Conservation (phyloP, 768 basidiomycete species). For the Amanita exitialis region DNA sequence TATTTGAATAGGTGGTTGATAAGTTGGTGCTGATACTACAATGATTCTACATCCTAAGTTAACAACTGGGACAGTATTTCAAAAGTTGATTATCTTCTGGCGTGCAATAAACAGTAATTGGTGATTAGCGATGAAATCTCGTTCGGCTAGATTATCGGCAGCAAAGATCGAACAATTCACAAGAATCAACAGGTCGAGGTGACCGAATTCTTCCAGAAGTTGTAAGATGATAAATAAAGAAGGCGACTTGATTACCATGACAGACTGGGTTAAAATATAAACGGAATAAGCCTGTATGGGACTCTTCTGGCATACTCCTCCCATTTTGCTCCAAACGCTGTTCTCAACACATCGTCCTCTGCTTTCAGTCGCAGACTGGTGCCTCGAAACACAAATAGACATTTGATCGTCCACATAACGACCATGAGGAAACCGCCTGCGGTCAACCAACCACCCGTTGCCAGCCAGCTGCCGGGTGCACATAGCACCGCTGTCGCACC, state of each 20-base stretch:
- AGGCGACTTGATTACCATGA: neutral
- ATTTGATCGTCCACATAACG: slow-evolving; percentile 22
- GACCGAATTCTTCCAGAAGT: too few relatives aligned
- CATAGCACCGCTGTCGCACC: slow-evolving; percentile 22
- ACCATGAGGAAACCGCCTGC: slow-evolving; percentile 14
- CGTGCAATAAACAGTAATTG: too few relatives aligned
- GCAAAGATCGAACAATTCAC: too few relatives aligned
- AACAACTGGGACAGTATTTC: too few relatives aligned
- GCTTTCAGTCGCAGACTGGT: slow-evolving; percentile 20
- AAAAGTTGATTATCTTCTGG: too few relatives aligned
- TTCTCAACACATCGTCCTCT: slow-evolving; percentile 27
- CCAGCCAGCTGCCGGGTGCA: slow-evolving; percentile 24
- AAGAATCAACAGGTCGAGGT: too few relatives aligned
- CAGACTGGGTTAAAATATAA: slow-evolving; percentile 16
- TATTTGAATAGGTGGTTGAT: neutral
- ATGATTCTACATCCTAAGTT: too few relatives aligned
- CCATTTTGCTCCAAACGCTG: slow-evolving; percentile 25
- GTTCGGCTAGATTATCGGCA: too few relatives aligned
- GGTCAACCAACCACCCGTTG: slow-evolving; percentile 13
- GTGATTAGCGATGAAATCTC: too few relatives aligned
- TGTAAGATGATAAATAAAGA: too few relatives aligned
- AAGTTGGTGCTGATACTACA: too few relatives aligned
- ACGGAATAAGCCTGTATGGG: slow-evolving; percentile 28
- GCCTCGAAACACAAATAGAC: slow-evolving; percentile 22
- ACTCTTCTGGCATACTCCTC: slow-evolving; percentile 26